These are phyloP conservation scores for Phaeomoniella chlamydospora DNA, from an alignment of 2,329 filamentous ascomycete species.

Conservation along the genomic window DNA sequence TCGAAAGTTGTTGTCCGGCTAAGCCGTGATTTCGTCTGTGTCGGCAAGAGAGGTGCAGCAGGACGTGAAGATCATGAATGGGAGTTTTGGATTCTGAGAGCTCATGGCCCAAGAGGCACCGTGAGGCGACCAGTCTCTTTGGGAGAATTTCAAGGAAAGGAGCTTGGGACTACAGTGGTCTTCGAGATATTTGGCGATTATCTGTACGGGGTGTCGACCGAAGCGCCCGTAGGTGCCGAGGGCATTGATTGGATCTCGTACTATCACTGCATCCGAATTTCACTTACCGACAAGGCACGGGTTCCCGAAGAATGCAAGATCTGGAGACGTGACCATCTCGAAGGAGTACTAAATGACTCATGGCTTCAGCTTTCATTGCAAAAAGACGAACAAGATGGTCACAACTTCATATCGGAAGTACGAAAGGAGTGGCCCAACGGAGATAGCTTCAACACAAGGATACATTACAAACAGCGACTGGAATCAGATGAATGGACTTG, in stretches of 20 bases:
- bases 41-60: neutral
- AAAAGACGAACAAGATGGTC: slow-evolving; percentile 42
- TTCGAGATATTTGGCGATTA: slow-evolving; percentile 54
- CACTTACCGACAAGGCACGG: slow-evolving; percentile 29
- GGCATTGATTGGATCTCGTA: slow-evolving; percentile 54
- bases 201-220: slow-evolving; percentile 58
- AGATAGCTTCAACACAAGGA: slow-evolving; percentile 44
- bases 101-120: neutral
- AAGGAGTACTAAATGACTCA: slow-evolving; percentile 59
- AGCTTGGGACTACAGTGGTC: slow-evolving; percentile 53
- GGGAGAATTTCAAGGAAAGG: slow-evolving; percentile 44
- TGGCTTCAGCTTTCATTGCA: slow-evolving; percentile 55
- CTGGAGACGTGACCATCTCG: slow-evolving; percentile 52
- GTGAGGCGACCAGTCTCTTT: slow-evolving; percentile 32
- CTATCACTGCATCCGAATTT: slow-evolving; percentile 53
- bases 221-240: slow-evolving; percentile 45
- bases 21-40: neutral
- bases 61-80: neutral
- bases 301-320: slow-evolving; percentile 34
- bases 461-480: slow-evolving; percentile 44
- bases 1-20: neutral
- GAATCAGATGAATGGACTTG: slow-evolving; percentile 14
- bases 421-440: slow-evolving; percentile 52
- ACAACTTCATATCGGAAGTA: slow-evolving; percentile 49
- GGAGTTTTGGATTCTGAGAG: neutral